Conservation (phyloP, 106 monocot genomes). For the Allium fistulosum region DNA sequence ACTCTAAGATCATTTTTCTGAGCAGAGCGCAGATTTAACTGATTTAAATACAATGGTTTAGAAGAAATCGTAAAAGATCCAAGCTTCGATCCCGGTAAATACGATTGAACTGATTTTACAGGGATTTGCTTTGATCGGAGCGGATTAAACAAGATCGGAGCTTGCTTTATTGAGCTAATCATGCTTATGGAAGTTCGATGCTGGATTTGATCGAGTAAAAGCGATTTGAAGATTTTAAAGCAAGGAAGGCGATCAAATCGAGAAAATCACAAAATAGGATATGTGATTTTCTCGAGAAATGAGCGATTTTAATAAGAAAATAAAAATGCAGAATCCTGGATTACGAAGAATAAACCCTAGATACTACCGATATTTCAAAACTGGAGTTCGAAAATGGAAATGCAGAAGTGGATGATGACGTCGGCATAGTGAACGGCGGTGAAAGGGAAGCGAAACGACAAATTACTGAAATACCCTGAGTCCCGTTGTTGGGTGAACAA, state of each 20-base stretch:
- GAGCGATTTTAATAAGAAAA: background rate
- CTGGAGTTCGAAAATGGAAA: no score
- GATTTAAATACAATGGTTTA: slow-evolving; percentile 3
- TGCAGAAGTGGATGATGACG: no score
- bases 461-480: no score
- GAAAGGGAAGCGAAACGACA: background rate
- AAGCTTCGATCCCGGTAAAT: background rate
- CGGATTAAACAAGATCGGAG: background rate
- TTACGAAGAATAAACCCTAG: no score
- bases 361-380: no score
- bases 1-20: background rate
- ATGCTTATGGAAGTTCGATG: background rate
- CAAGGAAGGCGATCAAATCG: background rate
- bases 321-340: background rate
- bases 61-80: no score
- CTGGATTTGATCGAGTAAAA: background rate
- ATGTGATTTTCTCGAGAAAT: background rate
- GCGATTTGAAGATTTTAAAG: background rate
- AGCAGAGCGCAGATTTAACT: background rate
- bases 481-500: no score
- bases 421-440: background rate
- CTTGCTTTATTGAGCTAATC: background rate
- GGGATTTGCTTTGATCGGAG: background rate
- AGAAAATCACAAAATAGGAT: slow-evolving; percentile 1
- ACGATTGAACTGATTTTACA: background rate